A percentile compares a stretch with the other conserved stretches of the same genome.
These are phyloP conservation scores for Volvox carteri DNA, from an alignment of 163 green algal species.

Conservation along the genomic window DNA sequence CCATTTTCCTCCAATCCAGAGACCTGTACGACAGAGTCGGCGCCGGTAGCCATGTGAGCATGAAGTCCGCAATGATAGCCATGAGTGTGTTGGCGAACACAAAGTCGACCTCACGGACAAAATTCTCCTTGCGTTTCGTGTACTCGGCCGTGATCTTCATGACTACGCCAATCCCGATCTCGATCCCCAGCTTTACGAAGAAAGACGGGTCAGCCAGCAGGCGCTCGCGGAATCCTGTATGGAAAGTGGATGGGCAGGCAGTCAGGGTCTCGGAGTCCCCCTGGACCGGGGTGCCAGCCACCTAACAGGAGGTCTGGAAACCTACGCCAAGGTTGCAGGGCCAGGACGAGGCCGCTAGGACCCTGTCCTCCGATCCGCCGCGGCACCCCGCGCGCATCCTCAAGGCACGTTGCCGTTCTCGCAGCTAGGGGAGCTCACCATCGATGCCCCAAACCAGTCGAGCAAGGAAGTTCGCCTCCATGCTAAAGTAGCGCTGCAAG, in stretches of 20 bases:
- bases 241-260: too few relatives aligned
- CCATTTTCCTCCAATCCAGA: too few relatives aligned
- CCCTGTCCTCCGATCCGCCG: too few relatives aligned
- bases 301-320: too few relatives aligned
- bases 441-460: constrained; percentile 69
- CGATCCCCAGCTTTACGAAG: constrained; percentile 94
- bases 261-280: too few relatives aligned
- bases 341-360: too few relatives aligned
- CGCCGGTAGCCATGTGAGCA: constrained; percentile 98
- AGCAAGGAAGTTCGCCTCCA: constrained; percentile 74
- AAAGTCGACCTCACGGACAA: constrained; percentile 86
- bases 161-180: constrained; percentile 95
- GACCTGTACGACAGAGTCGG: constrained; percentile 83
- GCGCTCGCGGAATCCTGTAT: constrained; percentile 92
- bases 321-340: too few relatives aligned
- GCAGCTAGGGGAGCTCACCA: too few relatives aligned
- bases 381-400: too few relatives aligned
- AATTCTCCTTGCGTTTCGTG: constrained; percentile 88
- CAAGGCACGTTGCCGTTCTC: too few relatives aligned
- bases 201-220: constrained; percentile 96
- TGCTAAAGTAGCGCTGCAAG: constrained; percentile 85
- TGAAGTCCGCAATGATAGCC: constrained; percentile 98
- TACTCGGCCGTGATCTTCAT: constrained; percentile 96
- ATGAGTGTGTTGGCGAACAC: constrained; percentile 96
- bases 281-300: too few relatives aligned